phyloP scores from a whole-genome alignment of 257 asterid species.

The Solanum lignicaule region DNA sequence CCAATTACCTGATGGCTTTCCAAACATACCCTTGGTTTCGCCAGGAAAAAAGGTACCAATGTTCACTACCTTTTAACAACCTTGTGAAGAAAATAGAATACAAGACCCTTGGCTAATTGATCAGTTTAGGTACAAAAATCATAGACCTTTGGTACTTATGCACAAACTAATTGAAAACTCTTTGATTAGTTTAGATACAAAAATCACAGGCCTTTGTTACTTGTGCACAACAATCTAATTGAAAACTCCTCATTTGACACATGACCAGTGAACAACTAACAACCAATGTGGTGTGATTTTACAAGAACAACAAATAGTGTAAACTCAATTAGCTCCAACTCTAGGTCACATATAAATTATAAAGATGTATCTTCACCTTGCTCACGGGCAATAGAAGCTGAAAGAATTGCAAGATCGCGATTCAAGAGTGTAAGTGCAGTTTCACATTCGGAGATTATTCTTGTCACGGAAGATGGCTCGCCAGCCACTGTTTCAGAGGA shows the following conservation, averaged over 20 bases:
- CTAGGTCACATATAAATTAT: conserved; percentile 5
- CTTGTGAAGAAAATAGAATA: background rate
- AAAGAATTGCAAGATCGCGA: conserved; percentile 82
- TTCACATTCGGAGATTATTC: conserved; percentile 94
- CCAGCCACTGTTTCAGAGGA: conserved; percentile 77
- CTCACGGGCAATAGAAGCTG: conserved; percentile 87
- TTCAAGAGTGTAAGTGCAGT: conserved; percentile 73
- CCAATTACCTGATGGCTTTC: too few relatives aligned
- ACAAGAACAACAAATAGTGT: background rate
- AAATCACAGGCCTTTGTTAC: background rate
- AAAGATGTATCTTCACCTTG: conserved; percentile 45
- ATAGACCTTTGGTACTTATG: background rate
- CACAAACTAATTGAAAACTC: background rate
- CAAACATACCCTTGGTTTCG: background rate
- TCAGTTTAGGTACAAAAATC: background rate
- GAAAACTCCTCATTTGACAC: background rate
- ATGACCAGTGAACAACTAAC: background rate
- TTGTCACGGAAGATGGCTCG: conserved; percentile 78
- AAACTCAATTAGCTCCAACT: background rate
- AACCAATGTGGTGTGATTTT: background rate
- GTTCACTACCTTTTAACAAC: background rate
- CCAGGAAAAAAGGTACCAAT: background rate
- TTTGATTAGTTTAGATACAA: background rate
- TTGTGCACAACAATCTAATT: background rate
- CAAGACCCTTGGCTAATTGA: background rate